Evolutionary conservation across 805 yeast species (phyloP), one percentile per base, ranked within the genome.

Genomic region (Yamadazyma akitaensis): DNA sequence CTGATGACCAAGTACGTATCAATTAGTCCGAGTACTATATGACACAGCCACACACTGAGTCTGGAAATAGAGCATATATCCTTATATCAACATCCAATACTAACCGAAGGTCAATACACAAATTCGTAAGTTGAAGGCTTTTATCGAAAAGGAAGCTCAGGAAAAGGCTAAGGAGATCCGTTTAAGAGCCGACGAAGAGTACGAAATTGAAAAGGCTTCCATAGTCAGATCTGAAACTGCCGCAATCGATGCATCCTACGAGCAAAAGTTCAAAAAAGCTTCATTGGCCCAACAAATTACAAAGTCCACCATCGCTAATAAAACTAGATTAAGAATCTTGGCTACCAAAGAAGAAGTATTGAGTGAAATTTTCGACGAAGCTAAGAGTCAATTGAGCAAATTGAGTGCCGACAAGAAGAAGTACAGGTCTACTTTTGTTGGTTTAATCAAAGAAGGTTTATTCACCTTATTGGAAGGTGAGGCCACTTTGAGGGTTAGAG

Each of bases 121-220:
- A 76, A 87, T 94, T 70, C 84, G 84, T 67, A 94, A 94, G 77
- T 94, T 94, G 97, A 96, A 92, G 67, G 91, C 95, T 64, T 94
- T 94, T 83, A 94, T 94, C 80, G 88, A 86, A 73, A 94, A 92
- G 80, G 99, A 94, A 75, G 99, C 99, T 34, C 96, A 91, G 62
- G 99, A 94, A 70, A 94, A 94, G 75, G 97, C 98, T 56, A 88
- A 88, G 67, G 99, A 94, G 71, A 90, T 94, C 63, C 84, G 79
- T 65, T 77, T 94, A 61, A 95, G 94, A 76, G 97, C 98, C 37
- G 96, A 95, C 66, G 99, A 94, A 70, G 99, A 94, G 73, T 94
- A 92, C 66, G 98, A 94, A 70, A 91, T 94, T 61, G 99, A 94
- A 67, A 94, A 94, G 77, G 92, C 97, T 18, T 82, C 89, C 48